Evolutionary conservation across 2,329 filamentous ascomycete species (phyloP).

Genomic region (Ophiostoma sp.): DNA sequence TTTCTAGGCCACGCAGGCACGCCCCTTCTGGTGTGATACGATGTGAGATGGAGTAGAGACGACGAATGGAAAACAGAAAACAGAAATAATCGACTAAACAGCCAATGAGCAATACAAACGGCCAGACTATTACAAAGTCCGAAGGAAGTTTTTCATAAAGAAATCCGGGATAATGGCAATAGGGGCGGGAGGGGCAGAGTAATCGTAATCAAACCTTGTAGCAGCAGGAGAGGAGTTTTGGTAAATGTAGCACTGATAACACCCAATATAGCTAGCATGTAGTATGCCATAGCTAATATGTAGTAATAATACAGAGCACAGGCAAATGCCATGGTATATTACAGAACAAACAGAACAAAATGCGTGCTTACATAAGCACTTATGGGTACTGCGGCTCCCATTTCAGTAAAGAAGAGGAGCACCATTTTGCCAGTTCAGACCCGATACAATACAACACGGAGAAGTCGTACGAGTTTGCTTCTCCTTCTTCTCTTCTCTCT

Average conservation of each 20-base stretch:
- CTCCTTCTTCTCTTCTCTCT: background rate
- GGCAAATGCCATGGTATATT: background rate
- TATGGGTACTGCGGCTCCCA: background rate
- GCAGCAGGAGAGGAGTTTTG: background rate
- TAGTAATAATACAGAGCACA: background rate
- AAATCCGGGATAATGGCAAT: background rate
- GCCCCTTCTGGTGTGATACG: background rate
- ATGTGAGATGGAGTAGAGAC: background rate
- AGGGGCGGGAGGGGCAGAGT: background rate
- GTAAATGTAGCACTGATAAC: background rate
- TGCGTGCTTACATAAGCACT: background rate
- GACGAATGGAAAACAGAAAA: background rate
- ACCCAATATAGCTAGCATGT: background rate
- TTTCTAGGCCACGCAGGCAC: background rate
- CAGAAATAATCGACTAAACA: background rate
- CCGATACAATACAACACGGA: slow-evolving; percentile 7
- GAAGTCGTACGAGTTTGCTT: background rate
- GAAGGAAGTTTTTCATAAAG: too few species aligned
- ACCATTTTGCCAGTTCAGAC: background rate
- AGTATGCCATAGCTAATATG: background rate
- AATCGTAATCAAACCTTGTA: background rate
- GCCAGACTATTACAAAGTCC: too few species aligned
- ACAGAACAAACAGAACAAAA: background rate
- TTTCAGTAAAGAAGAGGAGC: background rate
- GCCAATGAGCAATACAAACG: background rate